phyloP scores from a whole-genome alignment of 768 basidiomycete genomes.

The Pisolithus tinctorius region DNA sequence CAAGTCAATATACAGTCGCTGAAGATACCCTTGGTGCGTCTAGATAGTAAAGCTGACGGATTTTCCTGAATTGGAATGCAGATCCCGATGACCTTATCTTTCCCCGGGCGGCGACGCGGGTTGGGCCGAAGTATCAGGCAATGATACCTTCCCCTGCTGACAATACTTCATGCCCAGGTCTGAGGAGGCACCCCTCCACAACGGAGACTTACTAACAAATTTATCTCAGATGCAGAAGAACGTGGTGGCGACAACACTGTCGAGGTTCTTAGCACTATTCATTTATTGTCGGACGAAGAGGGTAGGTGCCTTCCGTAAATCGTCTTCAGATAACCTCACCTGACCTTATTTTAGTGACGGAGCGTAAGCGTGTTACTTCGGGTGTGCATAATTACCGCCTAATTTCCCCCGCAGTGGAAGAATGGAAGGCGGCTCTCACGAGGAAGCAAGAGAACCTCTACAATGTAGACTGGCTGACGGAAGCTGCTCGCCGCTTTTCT shows the following conservation, averaged over 20 bases:
- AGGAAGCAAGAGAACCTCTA: constrained; percentile 44
- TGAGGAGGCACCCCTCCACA: not conserved
- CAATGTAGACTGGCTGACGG: constrained; percentile 79
- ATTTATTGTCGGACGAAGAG: constrained; percentile 59
- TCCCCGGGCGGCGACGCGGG: constrained; percentile 86
- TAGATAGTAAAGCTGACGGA: constrained; percentile 7
- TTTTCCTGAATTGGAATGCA: constrained; percentile 32
- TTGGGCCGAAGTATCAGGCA: constrained; percentile 83
- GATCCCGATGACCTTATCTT: constrained; percentile 97
- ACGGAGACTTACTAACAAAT: not conserved
- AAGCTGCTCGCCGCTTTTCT: constrained; percentile 65
- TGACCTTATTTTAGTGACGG: constrained; percentile 37
- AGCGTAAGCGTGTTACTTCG: constrained; percentile 37
- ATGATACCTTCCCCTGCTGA: constrained; percentile 37
- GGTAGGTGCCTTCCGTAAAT: constrained; percentile 37
- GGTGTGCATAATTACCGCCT: constrained; percentile 1
- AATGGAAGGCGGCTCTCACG: constrained; percentile 51
- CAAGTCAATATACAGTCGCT: constrained; percentile 81
- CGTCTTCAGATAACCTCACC: constrained; percentile 13
- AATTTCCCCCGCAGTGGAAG: constrained; percentile 46
- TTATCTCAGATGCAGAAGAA: constrained; percentile 36
- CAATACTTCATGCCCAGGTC: constrained; percentile 35
- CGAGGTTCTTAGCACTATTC: constrained; percentile 62
- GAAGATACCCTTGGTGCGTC: constrained; percentile 81
- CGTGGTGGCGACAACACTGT: constrained; percentile 68